Conservation (phyloP, 2,329 filamentous ascomycete species). For the Dothistroma septosporum region DNA sequence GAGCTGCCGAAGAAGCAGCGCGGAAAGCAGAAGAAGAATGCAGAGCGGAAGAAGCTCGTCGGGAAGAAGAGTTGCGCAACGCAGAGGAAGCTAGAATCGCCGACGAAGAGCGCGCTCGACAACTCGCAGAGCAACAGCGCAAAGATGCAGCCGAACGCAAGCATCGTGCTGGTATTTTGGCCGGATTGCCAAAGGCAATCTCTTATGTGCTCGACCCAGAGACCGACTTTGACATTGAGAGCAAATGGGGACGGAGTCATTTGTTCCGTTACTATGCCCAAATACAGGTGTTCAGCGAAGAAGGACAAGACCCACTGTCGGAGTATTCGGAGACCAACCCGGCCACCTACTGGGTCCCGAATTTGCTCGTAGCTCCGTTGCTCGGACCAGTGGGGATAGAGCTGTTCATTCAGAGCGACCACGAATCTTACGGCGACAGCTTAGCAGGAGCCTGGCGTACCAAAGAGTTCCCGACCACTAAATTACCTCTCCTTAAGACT, state of each 20-base stretch:
- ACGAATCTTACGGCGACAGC: constrained; percentile 21
- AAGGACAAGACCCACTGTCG: constrained; percentile 10
- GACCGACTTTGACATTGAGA: constrained; percentile 15
- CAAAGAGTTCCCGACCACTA: constrained; percentile 14
- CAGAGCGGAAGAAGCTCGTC: constrained; percentile 26
- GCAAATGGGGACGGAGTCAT: constrained; percentile 10
- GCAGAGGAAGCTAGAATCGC: constrained; percentile 18
- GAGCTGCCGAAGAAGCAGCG: constrained; percentile 18
- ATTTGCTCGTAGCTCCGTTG: constrained; percentile 31
- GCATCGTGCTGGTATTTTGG: constrained; percentile 22
- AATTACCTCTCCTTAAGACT: constrained; percentile 11
- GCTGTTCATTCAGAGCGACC: constrained; percentile 24
- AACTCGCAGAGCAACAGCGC: constrained; percentile 10
- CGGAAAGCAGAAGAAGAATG: constrained; percentile 26
- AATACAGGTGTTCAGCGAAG: constrained; percentile 23
- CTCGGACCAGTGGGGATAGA: constrained; percentile 30
- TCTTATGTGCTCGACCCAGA: constrained; percentile 21
- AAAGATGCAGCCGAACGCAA: constrained; percentile 21
- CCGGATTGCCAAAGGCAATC: constrained; percentile 24
- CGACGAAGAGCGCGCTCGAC: constrained; percentile 24
- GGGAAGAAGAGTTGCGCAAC: constrained; percentile 21
- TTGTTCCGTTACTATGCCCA: constrained; percentile 25
- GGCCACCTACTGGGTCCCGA: constrained; percentile 26
- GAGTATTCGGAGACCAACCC: constrained; percentile 12
- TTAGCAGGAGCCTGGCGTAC: constrained; percentile 24